A percentile compares a stretch with the other conserved stretches of the same genome.
Conservation (phyloP, 495 filamentous ascomycete genomes). For the Neurospora tetraspora region DNA sequence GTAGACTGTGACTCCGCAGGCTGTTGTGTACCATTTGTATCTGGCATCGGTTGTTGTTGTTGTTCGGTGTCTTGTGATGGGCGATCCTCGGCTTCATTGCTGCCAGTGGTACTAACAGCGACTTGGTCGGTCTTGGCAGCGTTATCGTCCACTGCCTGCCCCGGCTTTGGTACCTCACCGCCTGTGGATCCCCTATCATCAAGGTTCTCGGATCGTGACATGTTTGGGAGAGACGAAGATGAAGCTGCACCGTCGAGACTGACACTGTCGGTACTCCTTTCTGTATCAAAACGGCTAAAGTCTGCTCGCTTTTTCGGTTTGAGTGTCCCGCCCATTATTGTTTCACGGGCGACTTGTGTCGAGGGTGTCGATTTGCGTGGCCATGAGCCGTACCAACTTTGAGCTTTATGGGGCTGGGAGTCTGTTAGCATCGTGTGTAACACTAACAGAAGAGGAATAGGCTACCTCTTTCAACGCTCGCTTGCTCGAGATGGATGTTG, state of each 20-base stretch:
- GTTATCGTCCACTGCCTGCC: not conserved
- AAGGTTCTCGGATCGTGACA: not conserved
- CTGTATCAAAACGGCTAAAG: slow-evolving; percentile 37
- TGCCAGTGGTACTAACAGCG: not conserved
- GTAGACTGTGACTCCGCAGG: slow-evolving; percentile 6
- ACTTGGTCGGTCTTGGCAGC: not conserved
- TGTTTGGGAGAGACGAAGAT: slow-evolving; percentile 20
- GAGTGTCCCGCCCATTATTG: slow-evolving; percentile 50
- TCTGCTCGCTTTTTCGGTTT: slow-evolving; percentile 29
- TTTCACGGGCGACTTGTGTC: slow-evolving; percentile 68
- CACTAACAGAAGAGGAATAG: not conserved
- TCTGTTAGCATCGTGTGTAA: slow-evolving; percentile 6
- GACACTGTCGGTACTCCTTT: slow-evolving; percentile 21
- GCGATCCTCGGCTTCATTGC: not conserved
- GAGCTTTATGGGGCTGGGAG: slow-evolving; percentile 42
- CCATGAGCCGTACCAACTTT: slow-evolving; percentile 60
- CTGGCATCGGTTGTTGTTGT: not conserved
- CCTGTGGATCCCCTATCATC: not conserved
- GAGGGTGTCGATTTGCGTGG: slow-evolving; percentile 62
- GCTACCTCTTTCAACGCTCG: slow-evolving; percentile 14
- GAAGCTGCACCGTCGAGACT: slow-evolving; percentile 16
- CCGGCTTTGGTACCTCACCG: not conserved
- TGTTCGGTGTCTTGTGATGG: slow-evolving; percentile 1
- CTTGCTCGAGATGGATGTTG: not conserved
- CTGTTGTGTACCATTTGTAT: slow-evolving; percentile 2